Conservation (phyloP, 2,329 filamentous ascomycete genomes). For the Dryadomyces quercivorus region DNA sequence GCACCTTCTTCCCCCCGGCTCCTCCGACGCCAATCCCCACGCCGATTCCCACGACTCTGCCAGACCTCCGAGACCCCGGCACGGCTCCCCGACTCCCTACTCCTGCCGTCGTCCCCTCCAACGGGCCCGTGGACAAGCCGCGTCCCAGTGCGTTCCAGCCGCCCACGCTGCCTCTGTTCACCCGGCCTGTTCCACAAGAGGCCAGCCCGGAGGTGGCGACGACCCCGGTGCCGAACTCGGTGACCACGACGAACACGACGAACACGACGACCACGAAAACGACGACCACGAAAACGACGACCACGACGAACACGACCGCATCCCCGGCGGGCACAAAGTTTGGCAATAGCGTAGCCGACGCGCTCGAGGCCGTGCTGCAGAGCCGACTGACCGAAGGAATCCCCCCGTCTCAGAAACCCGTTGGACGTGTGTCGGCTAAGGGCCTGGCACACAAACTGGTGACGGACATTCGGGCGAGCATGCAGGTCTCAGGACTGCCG, state of each 20-base stretch:
- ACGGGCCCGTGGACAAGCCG: background rate
- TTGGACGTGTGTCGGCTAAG: background rate
- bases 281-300: no score
- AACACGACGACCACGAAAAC: no score
- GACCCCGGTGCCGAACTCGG: no score
- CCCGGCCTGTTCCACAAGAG: no score
- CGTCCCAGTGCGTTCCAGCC: background rate
- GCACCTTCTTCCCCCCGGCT: background rate
- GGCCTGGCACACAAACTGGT: slow-evolving; percentile 2
- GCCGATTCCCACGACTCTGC: no score
- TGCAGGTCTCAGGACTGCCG: slow-evolving; percentile 6
- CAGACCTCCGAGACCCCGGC: background rate
- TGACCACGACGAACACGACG: no score
- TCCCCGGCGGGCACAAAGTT: background rate
- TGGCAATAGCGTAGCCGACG: background rate
- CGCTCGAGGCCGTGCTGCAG: background rate
- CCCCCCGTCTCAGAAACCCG: background rate
- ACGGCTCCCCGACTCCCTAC: background rate
- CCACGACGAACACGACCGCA: no score
- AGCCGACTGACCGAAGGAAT: background rate
- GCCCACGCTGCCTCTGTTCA: background rate
- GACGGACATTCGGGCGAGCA: background rate
- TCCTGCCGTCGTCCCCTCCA: background rate
- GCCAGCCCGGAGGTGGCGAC: no score
- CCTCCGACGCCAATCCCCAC: no score